A percentile compares a stretch with the other conserved stretches of the same genome.
phyloP scores from a whole-genome alignment of 2,329 filamentous ascomycete species.

The Paecilomyces niveus region DNA sequence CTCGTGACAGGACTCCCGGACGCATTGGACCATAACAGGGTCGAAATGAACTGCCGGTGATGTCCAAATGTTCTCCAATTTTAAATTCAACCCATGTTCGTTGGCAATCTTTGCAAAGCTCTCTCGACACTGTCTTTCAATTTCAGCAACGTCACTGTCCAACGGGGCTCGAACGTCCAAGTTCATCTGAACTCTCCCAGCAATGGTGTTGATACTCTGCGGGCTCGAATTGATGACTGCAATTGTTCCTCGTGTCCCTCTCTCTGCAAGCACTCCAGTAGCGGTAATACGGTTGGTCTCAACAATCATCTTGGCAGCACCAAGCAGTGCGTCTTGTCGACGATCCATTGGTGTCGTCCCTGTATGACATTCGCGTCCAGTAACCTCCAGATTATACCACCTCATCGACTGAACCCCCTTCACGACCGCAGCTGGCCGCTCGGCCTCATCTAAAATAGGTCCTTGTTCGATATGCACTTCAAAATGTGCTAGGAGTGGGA shows the following conservation, averaged over 20 bases:
- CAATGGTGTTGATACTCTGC: conserved; percentile 10
- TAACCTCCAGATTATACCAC: conserved; percentile 56
- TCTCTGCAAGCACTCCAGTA: conserved; percentile 3
- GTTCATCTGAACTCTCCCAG: conserved; percentile 7
- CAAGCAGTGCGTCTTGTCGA: conserved; percentile 54
- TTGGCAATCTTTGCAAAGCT: background rate
- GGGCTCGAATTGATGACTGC: conserved; percentile 8
- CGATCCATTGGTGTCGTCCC: conserved; percentile 56
- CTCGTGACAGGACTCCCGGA: conserved; percentile 1
- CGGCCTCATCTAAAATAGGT: conserved; percentile 55
- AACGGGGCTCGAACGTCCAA: conserved; percentile 8
- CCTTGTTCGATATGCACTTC: conserved; percentile 73
- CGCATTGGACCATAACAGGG: conserved; percentile 1
- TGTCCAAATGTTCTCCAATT: conserved; percentile 2
- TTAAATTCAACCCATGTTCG: background rate
- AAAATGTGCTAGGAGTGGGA: conserved; percentile 62
- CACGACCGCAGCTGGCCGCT: conserved; percentile 56
- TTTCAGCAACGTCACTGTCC: conserved; percentile 3
- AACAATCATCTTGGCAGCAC: conserved; percentile 54
- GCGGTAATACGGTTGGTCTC: conserved; percentile 51
- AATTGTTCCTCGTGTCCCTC: background rate
- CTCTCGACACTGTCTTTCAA: conserved; percentile 1
- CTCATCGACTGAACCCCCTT: conserved; percentile 59
- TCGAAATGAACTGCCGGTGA: conserved; percentile 3
- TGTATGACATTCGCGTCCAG: conserved; percentile 57